phyloP scores from a whole-genome alignment of 306 rosid species.

The Gastrolobium bilobum region DNA sequence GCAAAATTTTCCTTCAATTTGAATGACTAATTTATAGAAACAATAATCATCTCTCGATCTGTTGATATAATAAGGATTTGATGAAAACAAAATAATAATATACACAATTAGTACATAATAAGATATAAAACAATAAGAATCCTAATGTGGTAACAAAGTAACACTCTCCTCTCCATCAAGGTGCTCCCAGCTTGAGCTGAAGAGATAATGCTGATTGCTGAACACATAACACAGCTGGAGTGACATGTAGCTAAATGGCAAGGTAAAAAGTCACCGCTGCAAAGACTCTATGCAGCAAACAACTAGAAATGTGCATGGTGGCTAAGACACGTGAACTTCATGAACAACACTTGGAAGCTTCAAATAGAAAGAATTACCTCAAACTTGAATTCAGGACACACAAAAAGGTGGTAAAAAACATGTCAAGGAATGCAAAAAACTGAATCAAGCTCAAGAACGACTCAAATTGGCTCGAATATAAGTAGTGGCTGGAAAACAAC shows the following conservation, averaged over 20 bases:
- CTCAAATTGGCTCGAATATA: constrained; percentile 33
- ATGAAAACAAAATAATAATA: too few relatives aligned
- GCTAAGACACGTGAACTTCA: not conserved
- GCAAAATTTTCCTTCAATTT: too few relatives aligned
- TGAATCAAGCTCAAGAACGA: constrained; percentile 17
- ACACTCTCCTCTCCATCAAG: not conserved
- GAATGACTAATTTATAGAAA: too few relatives aligned
- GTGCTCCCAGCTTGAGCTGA: too few relatives aligned
- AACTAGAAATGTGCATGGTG: not conserved
- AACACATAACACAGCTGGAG: not conserved
- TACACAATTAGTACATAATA: too few relatives aligned
- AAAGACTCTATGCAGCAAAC: not conserved
- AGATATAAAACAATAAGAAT: not conserved
- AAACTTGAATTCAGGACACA: constrained; percentile 19
- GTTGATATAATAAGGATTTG: too few relatives aligned
- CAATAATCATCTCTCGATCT: too few relatives aligned
- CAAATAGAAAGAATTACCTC: constrained; percentile 6
- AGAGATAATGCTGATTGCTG: not conserved
- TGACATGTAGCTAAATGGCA: not conserved
- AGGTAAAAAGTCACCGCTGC: not conserved
- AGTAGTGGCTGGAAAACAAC: constrained; percentile 43
- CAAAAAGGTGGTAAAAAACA: constrained; percentile 16
- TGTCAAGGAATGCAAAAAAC: constrained; percentile 19
- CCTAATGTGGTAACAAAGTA: not conserved
- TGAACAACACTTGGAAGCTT: constrained; percentile 24